Conservation (phyloP, 352 stramenopile genomes). For the Pythium oligandrum region DNA sequence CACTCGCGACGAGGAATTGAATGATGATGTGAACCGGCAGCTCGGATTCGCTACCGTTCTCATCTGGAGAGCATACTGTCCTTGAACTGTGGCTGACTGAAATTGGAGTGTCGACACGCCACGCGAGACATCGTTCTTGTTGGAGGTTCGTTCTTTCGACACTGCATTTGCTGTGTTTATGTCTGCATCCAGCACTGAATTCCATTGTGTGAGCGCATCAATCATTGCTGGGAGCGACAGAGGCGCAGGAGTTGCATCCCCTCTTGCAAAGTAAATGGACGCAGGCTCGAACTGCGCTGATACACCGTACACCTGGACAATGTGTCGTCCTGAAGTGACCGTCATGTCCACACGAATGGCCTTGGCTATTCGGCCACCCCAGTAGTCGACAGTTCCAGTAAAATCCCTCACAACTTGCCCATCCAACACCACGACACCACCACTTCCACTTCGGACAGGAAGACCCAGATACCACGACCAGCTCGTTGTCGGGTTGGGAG, state of each 20-base stretch:
- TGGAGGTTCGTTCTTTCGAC: slow-evolving; percentile 29
- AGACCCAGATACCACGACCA: slow-evolving; percentile 59
- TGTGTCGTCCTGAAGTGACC: slow-evolving; percentile 30
- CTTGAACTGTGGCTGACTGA: slow-evolving; percentile 29
- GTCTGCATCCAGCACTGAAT: slow-evolving; percentile 27
- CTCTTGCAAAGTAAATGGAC: slow-evolving; percentile 45
- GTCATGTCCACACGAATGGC: slow-evolving; percentile 35
- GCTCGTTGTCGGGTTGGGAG: slow-evolving; percentile 15
- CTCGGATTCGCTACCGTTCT: slow-evolving; percentile 26
- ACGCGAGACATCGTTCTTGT: slow-evolving; percentile 31
- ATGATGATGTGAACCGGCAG: slow-evolving; percentile 20
- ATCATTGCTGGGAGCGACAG: slow-evolving; percentile 22
- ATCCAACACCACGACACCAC: slow-evolving; percentile 38
- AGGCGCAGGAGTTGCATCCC: slow-evolving; percentile 19
- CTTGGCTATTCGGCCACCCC: slow-evolving; percentile 31
- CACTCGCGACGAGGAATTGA: slow-evolving; percentile 42
- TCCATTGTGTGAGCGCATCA: slow-evolving; percentile 34
- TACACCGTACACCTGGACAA: slow-evolving; percentile 43
- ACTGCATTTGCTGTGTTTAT: slow-evolving; percentile 17
- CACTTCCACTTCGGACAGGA: slow-evolving; percentile 44
- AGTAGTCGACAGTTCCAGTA: slow-evolving; percentile 32
- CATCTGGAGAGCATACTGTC: slow-evolving; percentile 34
- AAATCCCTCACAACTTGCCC: slow-evolving; percentile 44
- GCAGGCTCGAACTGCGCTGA: slow-evolving; percentile 38
- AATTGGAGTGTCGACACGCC: slow-evolving; percentile 39